Percentiles rank a stretch among this genome's conserved stretches.
Conservation (phyloP, 768 basidiomycete species). For the Panus rudis region DNA sequence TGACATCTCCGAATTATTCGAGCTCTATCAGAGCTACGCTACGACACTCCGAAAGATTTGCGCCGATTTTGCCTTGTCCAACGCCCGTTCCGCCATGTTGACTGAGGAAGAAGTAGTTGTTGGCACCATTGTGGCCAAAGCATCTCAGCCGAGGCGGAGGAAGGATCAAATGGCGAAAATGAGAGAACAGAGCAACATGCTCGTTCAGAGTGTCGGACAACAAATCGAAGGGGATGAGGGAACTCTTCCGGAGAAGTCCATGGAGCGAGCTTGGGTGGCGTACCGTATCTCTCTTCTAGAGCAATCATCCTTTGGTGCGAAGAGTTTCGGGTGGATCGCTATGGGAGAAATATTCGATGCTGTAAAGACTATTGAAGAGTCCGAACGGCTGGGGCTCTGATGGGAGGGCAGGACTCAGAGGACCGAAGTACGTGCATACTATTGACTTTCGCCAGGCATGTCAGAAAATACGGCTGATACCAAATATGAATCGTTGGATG, state of each 20-base stretch:
- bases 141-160: conserved; percentile 47
- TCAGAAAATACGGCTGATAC: too few species aligned
- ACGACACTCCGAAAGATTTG: conserved; percentile 11
- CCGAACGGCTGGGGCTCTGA: conserved; percentile 14
- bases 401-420: too few species aligned
- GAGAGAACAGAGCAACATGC: conserved; percentile 45
- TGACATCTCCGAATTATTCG: conserved; percentile 6
- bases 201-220: conserved; percentile 43
- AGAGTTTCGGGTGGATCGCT: conserved; percentile 57
- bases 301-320: conserved; percentile 43
- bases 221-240: conserved; percentile 46
- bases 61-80: conserved; percentile 6
- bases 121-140: conserved; percentile 61
- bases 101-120: conserved; percentile 52
- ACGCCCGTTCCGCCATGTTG: conserved; percentile 4
- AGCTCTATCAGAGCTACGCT: conserved; percentile 5
- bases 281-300: conserved; percentile 38
- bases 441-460: too few species aligned
- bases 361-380: conserved; percentile 38
- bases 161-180: conserved; percentile 47
- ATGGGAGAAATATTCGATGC: conserved; percentile 51
- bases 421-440: too few species aligned
- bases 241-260: conserved; percentile 29
- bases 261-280: conserved; percentile 48
- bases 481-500: too few species aligned